phyloP scores from a whole-genome alignment of 2,329 filamentous ascomycete genomes.

The Fusarium sp. region DNA sequence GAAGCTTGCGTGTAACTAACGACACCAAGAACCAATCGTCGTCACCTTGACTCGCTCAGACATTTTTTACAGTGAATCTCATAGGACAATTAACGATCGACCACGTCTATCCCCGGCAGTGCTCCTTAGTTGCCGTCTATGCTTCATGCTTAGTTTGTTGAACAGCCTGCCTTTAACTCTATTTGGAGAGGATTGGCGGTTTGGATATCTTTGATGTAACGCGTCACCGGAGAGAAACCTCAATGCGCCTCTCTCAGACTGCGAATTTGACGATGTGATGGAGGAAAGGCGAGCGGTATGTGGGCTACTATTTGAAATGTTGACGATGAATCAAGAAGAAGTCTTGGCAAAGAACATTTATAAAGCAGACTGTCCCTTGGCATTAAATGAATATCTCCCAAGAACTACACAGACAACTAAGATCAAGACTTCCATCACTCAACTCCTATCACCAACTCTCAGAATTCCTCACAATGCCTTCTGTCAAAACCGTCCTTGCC shows the following conservation, averaged over 20 bases:
- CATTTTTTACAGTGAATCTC: slow-evolving; percentile 1
- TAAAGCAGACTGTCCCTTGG: not conserved
- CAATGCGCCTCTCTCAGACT: slow-evolving; percentile 4
- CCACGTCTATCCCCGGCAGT: slow-evolving; percentile 3
- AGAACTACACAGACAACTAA: not conserved
- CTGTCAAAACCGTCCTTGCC: slow-evolving; percentile 29
- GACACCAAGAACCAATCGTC: slow-evolving; percentile 10
- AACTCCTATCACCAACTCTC: not conserved
- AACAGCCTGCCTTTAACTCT: not conserved
- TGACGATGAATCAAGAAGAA: not conserved
- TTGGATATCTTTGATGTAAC: slow-evolving; percentile 3
- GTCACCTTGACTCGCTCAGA: not conserved
- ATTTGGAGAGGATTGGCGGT: slow-evolving; percentile 2
- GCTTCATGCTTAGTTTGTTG: slow-evolving; percentile 17
- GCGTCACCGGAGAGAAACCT: slow-evolving; percentile 3
- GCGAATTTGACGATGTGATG: not conserved
- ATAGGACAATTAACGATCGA: slow-evolving; percentile 8
- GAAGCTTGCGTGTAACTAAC: slow-evolving; percentile 3
- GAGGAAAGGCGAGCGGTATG: not conserved
- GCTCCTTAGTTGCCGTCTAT: slow-evolving; percentile 12
- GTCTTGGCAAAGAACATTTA: not conserved
- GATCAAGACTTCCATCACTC: too few relatives aligned
- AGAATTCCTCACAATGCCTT: slow-evolving; percentile 10
- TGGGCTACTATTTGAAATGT: not conserved
- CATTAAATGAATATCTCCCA: not conserved